A percentile compares a stretch with the other conserved stretches of the same genome.
phyloP scores from a whole-genome alignment of 140 eudicot genomes.

The Senecio squalidus region DNA sequence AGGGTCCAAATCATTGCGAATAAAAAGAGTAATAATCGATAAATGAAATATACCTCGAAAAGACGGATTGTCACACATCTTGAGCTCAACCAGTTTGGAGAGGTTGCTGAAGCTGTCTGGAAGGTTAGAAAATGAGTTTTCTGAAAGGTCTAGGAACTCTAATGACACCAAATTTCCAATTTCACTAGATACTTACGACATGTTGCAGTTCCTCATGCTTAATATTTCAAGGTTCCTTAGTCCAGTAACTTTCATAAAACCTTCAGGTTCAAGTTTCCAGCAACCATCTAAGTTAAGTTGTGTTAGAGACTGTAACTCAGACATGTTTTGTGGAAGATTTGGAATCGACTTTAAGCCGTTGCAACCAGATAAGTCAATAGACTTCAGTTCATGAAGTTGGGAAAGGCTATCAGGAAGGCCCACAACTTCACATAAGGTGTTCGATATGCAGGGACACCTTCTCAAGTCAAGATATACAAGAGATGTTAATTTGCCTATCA shows the following conservation, averaged over 20 bases:
- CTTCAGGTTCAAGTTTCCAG: background rate
- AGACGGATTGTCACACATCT: background rate
- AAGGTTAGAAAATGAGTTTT: background rate
- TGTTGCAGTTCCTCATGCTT: background rate
- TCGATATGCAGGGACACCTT: background rate
- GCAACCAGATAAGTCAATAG: background rate
- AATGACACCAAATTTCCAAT: conserved; percentile 1
- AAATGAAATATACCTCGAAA: no score
- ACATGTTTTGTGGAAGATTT: background rate
- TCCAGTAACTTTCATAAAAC: background rate
- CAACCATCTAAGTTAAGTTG: background rate
- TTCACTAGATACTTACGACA: background rate
- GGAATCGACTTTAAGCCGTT: background rate
- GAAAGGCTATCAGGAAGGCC: no score
- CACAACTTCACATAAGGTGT: no score
- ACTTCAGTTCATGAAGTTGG: background rate
- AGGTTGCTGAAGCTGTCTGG: background rate
- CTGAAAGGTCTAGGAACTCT: background rate
- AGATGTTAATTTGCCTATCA: background rate
- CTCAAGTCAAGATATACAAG: background rate
- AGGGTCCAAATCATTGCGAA: no score
- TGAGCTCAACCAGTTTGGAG: background rate
- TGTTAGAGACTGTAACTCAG: background rate
- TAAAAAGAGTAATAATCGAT: no score
- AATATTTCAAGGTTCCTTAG: background rate